Evolutionary conservation across 2,329 filamentous ascomycete species (phyloP).

Genomic region (Aspergillus sp.): DNA sequence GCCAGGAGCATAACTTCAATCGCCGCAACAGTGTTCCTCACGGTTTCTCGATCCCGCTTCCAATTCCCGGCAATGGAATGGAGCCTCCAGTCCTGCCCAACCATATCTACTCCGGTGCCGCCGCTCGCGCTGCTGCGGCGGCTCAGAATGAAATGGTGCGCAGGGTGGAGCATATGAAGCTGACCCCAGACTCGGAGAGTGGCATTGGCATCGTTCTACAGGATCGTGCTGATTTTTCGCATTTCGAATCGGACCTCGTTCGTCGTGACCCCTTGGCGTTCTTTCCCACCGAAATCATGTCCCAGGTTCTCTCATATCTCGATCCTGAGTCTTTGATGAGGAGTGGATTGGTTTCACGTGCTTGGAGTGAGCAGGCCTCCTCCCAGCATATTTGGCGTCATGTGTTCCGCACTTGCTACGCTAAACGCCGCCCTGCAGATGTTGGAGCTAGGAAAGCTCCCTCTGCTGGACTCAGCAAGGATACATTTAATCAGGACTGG

Average conservation of each 20-base stretch:
- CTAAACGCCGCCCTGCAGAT: slow-evolving; percentile 38
- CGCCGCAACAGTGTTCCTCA: slow-evolving; percentile 38
- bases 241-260: slow-evolving; percentile 36
- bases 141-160: slow-evolving; percentile 49
- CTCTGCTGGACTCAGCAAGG: slow-evolving; percentile 55
- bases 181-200: slow-evolving; percentile 48
- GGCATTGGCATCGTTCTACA: slow-evolving; percentile 49
- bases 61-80: slow-evolving; percentile 38
- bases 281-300: slow-evolving; percentile 60
- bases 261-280: slow-evolving; percentile 54
- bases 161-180: slow-evolving; percentile 31
- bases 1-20: slow-evolving; percentile 31
- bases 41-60: slow-evolving; percentile 31
- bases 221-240: slow-evolving; percentile 36
- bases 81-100: slow-evolving; percentile 43
- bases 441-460: slow-evolving; percentile 48
- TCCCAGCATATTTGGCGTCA: slow-evolving; percentile 62
- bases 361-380: slow-evolving; percentile 57
- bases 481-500: slow-evolving; percentile 71
- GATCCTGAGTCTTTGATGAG: slow-evolving; percentile 57
- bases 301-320: slow-evolving; percentile 60
- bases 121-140: slow-evolving; percentile 49
- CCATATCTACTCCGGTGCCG: slow-evolving; percentile 43
- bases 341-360: slow-evolving; percentile 56
- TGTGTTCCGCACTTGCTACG: slow-evolving; percentile 60